These are phyloP conservation scores for Isatis tinctoria DNA, from an alignment of 345 rosid genomes.

Conservation along the genomic window DNA sequence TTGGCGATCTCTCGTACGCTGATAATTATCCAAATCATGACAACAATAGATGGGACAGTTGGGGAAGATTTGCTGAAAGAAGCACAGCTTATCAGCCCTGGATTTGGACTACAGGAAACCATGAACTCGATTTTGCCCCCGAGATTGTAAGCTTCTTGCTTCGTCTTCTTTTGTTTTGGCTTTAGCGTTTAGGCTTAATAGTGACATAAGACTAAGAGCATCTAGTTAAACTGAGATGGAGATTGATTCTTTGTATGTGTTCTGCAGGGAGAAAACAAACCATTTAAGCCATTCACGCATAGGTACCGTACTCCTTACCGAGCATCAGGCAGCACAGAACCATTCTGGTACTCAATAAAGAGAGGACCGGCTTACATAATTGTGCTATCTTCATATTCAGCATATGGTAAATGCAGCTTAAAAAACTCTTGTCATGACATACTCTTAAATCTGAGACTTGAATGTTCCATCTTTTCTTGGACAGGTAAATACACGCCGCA, in stretches of 20 bases:
- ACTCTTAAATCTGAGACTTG: not conserved
- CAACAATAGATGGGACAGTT: constrained; percentile 81
- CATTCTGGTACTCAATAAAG: constrained; percentile 95
- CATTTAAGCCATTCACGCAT: constrained; percentile 69
- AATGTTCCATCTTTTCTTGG: not conserved
- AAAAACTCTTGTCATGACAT: not conserved
- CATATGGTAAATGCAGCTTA: constrained; percentile 48
- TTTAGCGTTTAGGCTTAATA: not conserved
- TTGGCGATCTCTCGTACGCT: constrained; percentile 90
- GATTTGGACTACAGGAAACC: constrained; percentile 95
- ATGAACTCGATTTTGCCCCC: constrained; percentile 78
- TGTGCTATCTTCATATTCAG: constrained; percentile 82
- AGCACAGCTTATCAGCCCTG: constrained; percentile 90
- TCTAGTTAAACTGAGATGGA: not conserved
- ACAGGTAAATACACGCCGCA: constrained; percentile 86
- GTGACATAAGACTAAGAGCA: no score
- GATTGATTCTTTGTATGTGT: constrained; percentile 1
- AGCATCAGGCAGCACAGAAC: constrained; percentile 66
- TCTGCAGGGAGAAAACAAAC: constrained; percentile 74
- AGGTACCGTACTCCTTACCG: constrained; percentile 71
- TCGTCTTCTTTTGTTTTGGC: not conserved
- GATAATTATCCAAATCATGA: constrained; percentile 66
- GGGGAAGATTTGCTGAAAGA: constrained; percentile 91
- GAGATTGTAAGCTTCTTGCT: constrained; percentile 41
- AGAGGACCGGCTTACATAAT: constrained; percentile 85